Evolutionary conservation across 2,329 filamentous ascomycete genomes (phyloP), one percentile per base, ranked within the genome.

Genomic region (Calcarisporium arbuscula): DNA sequence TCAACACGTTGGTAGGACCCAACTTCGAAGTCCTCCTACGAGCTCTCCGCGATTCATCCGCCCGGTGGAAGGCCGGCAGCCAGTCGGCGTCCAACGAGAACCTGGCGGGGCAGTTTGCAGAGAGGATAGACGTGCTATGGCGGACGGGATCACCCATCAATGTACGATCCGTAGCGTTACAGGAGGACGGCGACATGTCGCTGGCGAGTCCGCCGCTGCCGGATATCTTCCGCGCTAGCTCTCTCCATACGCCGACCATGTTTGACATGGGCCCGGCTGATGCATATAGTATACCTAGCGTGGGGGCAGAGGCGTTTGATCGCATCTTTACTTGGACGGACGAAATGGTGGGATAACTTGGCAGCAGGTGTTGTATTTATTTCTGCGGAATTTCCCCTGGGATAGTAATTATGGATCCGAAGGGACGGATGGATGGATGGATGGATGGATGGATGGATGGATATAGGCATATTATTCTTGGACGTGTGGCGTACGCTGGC

Each of bases 311-410:
- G 17, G 30, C 28, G n/a, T 39, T 39, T 21, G 37, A 39, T 28
- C 33, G 37, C 19, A 39, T 39, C 15, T 39, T 39, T 32, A 35
- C 37, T 6, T 39, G 37, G 37, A 39, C 37, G 16, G 37, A 39
- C 17, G 37, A 39, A 26, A 39, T 36, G 33, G 36, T 39, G 11
- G 36, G 32, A n/a, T n/a, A n/a, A n/a, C n/a, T n/a, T n/a, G n/a
- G n/a, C n/a, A n/a, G n/a, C n/a, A n/a, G n/a, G n/a, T n/a, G n/a
- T n/a, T n/a, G n/a, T n/a, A n/a, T n/a, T n/a, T n/a, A n/a, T n/a
- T n/a, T n/a, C n/a, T n/a, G n/a, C n/a, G n/a, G n/a, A n/a, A n/a
- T n/a, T n/a, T n/a, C n/a, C n/a, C n/a, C n/a, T n/a, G n/a, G n/a
- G n/a, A n/a, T n/a, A n/a, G n/a, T n/a, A n/a, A n/a, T n/a, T n/a